Evolutionary conservation across 2,329 filamentous ascomycete genomes (phyloP), one percentile per base, ranked within the genome.

Genomic region (Colletotrichum shisoi): DNA sequence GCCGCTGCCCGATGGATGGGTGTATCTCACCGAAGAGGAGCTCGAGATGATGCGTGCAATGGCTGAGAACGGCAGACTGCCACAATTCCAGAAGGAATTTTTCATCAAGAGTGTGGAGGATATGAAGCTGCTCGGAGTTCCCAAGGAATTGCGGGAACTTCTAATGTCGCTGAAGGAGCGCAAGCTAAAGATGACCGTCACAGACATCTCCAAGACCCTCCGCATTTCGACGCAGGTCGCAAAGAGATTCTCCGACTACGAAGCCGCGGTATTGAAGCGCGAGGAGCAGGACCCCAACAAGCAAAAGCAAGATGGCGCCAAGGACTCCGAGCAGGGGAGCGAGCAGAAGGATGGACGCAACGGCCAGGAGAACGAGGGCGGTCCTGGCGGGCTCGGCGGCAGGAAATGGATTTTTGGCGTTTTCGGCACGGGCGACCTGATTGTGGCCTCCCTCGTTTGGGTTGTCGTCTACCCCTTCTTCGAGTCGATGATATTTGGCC

Each of bases 81-180:
- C 90, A 8, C 81, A 83, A 62, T 82, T 83, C n/a, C 88, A 92
- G 77, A 82, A 82, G 45, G 78, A 86, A 57, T 79, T 84, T 24
- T 77, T 93, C 66, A 83, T 87, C 66, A 82, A 85, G 54, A 82
- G 88, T 9, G 78, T 91, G n/a, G 79, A 85, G 68, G 80, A 84
- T 34, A 83, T 94, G 68, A 87, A 89, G 78, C 82, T 83, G 68
- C 83, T 88, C 48, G 93, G 93, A 11, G 86, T 93, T 17, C 91
- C 92, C 1, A 73, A 79, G 24, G 91, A 93, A 74, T 79, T 93
- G 19, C 84, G 85, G 62, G 84, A 89, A 45, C 73, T 87, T 67
- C 76, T 87, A 48, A 74, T 77, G 44, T 84, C 85, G 70, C 83
- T 90, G 59, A 84, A 89, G 76, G 82, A 87, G 57, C 83, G 83